These are phyloP conservation scores for Aspergillus saccharolyticus DNA, from an alignment of 495 filamentous ascomycete species.

Conservation along the genomic window DNA sequence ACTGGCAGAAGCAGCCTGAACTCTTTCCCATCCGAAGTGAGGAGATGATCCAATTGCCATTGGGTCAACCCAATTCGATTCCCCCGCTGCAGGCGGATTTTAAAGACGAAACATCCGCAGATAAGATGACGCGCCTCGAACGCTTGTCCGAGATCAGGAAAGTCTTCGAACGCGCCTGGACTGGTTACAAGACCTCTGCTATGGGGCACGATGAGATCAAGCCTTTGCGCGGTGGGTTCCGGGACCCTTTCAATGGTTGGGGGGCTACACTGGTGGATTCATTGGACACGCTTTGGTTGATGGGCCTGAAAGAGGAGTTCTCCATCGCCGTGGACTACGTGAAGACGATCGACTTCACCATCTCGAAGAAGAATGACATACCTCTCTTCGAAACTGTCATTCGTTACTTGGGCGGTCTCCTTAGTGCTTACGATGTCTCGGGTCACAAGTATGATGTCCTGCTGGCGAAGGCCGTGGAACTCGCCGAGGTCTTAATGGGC, in stretches of 20 bases:
- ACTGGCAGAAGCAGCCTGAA: slow-evolving; percentile 69
- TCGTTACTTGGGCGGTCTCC: slow-evolving; percentile 75
- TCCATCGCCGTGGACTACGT: slow-evolving; percentile 75
- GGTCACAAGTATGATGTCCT: slow-evolving; percentile 63
- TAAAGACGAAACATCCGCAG: slow-evolving; percentile 54
- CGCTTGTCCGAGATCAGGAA: slow-evolving; percentile 60
- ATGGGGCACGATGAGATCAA: slow-evolving; percentile 76
- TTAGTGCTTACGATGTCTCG: slow-evolving; percentile 78
- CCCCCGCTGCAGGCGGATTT: slow-evolving; percentile 74
- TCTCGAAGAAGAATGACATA: slow-evolving; percentile 57
- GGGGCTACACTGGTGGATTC: slow-evolving; percentile 89
- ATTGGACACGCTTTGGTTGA: slow-evolving; percentile 95
- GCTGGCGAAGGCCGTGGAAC: slow-evolving; percentile 80
- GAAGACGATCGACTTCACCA: slow-evolving; percentile 84
- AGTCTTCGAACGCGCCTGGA: slow-evolving; percentile 70
- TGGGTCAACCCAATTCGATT: slow-evolving; percentile 60
- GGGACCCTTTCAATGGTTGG: slow-evolving; percentile 89
- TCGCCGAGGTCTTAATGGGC: slow-evolving; percentile 84
- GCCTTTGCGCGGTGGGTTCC: slow-evolving; percentile 55
- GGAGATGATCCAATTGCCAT: slow-evolving; percentile 71
- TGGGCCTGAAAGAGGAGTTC: slow-evolving; percentile 87
- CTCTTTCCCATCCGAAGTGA: slow-evolving; percentile 66
- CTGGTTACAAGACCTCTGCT: slow-evolving; percentile 65
- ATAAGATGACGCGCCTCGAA: slow-evolving; percentile 56
- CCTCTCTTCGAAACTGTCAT: slow-evolving; percentile 86